Percentiles rank a stretch among this genome's conserved stretches.
phyloP scores from a whole-genome alignment of 192 early-diverging fungal species.

The Coemansia sp. region DNA sequence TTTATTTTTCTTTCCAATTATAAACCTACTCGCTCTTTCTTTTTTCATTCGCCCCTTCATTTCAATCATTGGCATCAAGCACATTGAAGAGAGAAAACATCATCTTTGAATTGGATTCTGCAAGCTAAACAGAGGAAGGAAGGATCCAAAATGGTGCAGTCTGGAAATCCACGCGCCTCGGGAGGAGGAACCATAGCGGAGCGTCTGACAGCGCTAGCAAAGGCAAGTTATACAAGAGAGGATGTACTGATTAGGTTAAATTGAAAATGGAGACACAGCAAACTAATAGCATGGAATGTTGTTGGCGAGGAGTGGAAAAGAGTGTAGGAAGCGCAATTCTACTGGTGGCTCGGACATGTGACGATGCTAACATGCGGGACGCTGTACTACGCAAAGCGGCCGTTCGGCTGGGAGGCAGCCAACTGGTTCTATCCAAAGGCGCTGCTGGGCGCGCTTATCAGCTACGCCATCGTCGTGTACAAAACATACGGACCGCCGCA shows the following conservation, averaged over 20 bases:
- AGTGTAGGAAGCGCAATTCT: constrained; percentile 45
- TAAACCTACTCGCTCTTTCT: too few relatives aligned
- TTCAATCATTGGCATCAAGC: too few relatives aligned
- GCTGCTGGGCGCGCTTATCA: constrained; percentile 38
- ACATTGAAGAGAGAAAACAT: too few relatives aligned
- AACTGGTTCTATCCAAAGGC: constrained; percentile 50
- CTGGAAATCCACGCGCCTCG: constrained; percentile 20
- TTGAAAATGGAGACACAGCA: too few relatives aligned
- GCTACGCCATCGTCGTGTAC: constrained; percentile 52
- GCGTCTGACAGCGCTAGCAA: constrained; percentile 17
- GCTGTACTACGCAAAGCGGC: constrained; percentile 42
- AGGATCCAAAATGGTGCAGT: constrained; percentile 20
- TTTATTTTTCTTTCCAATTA: not conserved
- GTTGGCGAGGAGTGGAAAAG: not conserved
- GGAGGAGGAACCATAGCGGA: constrained; percentile 4
- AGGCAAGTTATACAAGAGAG: constrained; percentile 8
- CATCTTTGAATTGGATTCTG: too few relatives aligned
- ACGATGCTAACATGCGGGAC: constrained; percentile 32
- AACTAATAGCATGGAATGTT: too few relatives aligned
- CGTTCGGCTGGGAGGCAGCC: constrained; percentile 29
- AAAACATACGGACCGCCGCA: constrained; percentile 54
- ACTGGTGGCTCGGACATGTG: constrained; percentile 54
- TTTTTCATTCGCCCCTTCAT: too few relatives aligned
- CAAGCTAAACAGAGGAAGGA: not conserved
- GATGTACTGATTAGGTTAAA: too few relatives aligned